Evolutionary conservation across 2,329 filamentous ascomycete species (phyloP).

Genomic region (Aphanoascus verrucosus): DNA sequence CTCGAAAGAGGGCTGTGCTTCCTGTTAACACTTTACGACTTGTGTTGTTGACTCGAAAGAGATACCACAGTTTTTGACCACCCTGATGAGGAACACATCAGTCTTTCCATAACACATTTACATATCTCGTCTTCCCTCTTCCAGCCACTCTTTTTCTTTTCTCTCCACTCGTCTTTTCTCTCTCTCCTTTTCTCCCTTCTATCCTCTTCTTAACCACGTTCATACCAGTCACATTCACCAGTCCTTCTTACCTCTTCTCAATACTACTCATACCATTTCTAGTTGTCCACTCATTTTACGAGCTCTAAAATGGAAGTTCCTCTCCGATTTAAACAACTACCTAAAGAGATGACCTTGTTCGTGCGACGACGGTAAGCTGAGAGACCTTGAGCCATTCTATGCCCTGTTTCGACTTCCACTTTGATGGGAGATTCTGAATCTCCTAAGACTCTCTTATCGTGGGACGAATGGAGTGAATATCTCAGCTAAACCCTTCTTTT

Average conservation of each 20-base stretch:
- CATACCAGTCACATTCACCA: not conserved
- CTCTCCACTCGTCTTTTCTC: slow-evolving; percentile 12
- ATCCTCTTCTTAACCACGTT: not conserved
- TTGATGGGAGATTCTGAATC: too few relatives aligned
- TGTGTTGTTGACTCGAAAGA: not conserved
- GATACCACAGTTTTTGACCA: not conserved
- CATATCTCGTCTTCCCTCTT: not conserved
- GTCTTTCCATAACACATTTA: not conserved
- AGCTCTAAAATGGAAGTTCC: not conserved
- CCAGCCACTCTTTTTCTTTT: slow-evolving; percentile 6
- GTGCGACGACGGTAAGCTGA: slow-evolving; percentile 22
- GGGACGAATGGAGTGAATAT: not conserved
- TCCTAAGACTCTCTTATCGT: not conserved
- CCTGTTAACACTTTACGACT: not conserved
- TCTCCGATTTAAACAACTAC: not conserved
- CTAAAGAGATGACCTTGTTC: slow-evolving; percentile 13
- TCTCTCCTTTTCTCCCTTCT: not conserved
- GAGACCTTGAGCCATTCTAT: slow-evolving; percentile 17
- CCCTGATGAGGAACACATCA: not conserved
- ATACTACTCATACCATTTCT: too few relatives aligned
- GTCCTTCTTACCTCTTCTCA: too few relatives aligned
- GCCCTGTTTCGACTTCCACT: slow-evolving; percentile 2
- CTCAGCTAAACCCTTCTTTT: not conserved
- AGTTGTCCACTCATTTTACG: too few relatives aligned
- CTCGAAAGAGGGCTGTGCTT: too few relatives aligned